Evolutionary conservation across 202 grass and related monocot genomes (phyloP).

Genomic region (Zizania palustris): DNA sequence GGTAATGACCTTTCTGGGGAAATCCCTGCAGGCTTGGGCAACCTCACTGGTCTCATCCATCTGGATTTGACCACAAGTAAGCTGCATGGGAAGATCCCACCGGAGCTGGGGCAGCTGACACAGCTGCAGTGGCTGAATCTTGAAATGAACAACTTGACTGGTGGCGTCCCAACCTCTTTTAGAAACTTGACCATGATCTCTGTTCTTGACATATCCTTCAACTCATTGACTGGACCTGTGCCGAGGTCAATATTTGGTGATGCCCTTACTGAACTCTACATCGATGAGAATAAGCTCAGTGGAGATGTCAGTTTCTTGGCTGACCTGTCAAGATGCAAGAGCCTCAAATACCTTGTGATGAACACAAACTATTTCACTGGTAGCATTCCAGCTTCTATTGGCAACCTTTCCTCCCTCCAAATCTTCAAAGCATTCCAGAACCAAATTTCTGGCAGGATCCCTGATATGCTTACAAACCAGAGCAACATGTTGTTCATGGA

Average conservation of each 20-base stretch:
- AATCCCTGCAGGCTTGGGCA: constrained; percentile 36
- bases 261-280: constrained; percentile 39
- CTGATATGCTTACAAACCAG: constrained; percentile 22
- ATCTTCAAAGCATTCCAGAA: constrained; percentile 46
- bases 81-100: constrained; percentile 40
- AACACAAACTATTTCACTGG: constrained; percentile 42
- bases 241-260: constrained; percentile 36
- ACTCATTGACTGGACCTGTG: constrained; percentile 39
- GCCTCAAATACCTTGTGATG: constrained; percentile 40
- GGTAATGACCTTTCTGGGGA: constrained; percentile 45
- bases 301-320: constrained; percentile 41
- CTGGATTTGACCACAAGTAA: constrained; percentile 45
- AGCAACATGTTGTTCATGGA: constrained; percentile 32
- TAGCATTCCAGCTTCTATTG: constrained; percentile 39
- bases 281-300: constrained; percentile 32
- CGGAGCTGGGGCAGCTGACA: constrained; percentile 35
- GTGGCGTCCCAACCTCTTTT: constrained; percentile 43
- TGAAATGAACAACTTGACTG: constrained; percentile 39
- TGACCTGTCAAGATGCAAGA: constrained; percentile 47
- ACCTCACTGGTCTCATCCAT: constrained; percentile 34
- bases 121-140: constrained; percentile 39
- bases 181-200: constrained; percentile 46
- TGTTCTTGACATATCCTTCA: constrained; percentile 26
- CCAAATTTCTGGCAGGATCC: constrained; percentile 44
- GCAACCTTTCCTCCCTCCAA: constrained; percentile 45